Evolutionary conservation across 495 filamentous ascomycete genomes (phyloP).

Genomic region (Endocarpon pusillum): DNA sequence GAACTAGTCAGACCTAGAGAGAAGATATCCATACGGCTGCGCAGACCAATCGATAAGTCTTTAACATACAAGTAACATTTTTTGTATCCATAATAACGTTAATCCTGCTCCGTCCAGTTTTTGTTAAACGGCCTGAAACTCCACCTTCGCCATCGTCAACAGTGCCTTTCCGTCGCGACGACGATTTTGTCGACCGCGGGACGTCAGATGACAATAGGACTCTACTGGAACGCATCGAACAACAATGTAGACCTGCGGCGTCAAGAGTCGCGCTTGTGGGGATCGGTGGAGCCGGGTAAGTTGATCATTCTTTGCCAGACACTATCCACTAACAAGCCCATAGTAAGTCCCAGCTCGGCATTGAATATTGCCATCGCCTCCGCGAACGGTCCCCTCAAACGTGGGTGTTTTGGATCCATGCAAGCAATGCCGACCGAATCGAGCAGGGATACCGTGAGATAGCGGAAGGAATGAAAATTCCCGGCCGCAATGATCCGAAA

Average conservation of each 20-base stretch:
- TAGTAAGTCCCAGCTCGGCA: conserved; percentile 37
- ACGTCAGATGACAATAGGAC: no score
- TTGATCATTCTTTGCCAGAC: neutral
- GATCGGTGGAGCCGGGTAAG: conserved; percentile 34
- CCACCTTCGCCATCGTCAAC: conserved; percentile 8
- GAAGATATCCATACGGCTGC: no score
- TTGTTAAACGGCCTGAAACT: conserved; percentile 9
- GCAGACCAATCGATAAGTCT: no score
- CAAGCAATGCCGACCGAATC: conserved; percentile 18
- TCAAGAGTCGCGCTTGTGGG: conserved; percentile 20
- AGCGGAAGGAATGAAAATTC: conserved; percentile 16
- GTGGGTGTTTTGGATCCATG: conserved; percentile 32
- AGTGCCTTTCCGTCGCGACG: conserved; percentile 12
- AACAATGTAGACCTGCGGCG: conserved; percentile 7
- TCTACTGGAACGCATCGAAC: conserved; percentile 6
- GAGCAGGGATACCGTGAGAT: conserved; percentile 27
- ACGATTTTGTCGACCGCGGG: conserved; percentile 12
- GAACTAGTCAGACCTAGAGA: no score
- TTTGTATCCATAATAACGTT: no score
- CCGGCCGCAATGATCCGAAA: conserved; percentile 9
- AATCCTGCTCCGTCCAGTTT: no score
- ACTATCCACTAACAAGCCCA: conserved; percentile 3
- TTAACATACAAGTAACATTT: no score
- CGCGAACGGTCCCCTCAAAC: conserved; percentile 13
- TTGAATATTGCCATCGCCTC: conserved; percentile 28